Base-by-base conservation (phyloP, 768 basidiomycete species). In the Amanita subjunquillea region DNA sequence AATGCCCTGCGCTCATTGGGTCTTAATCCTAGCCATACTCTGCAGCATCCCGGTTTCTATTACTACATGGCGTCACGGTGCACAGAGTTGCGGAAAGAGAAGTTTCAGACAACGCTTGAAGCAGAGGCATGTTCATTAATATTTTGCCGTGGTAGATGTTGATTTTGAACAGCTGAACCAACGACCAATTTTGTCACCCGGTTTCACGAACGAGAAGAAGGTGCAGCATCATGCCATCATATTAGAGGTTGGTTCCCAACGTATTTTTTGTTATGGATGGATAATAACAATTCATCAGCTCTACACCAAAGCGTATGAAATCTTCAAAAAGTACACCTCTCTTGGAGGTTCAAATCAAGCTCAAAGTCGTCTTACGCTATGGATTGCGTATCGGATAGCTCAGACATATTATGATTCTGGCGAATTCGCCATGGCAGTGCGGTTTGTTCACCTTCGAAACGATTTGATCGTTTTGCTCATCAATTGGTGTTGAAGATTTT, bases 31-130 rank as follows among this genome's bases (percentile, higher is more conserved):
- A 80, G 78, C 38, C 83, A 86, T 58, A 82, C 87, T 0, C 66
- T 98, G 45, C 91, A 93, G 62, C 91, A 94, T 62, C 86, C 95
- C 0, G 94, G 92, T 0, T 92, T 85, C 64, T 95, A 94, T 62
- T 96, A 91, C 67, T 87, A 88, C 60, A 82, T 87, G 69, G 89
- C 94, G 0, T 95, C 90, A 0, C 74, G 78, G 39, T 94, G 90
- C 61, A 91, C 91, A 0, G 86, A 94, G 59, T 74, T 80, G 56
- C 72, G 95, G 25, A 69, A 83, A 37, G 75, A 79, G 57, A 73
- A 84, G 29, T 98, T 85, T 63, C 56, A 85, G 48, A 70, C 72
- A 15, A 76, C 78, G 13, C 49, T 80, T 8, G 76, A 82, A 25
- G 71, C 71, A 8, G 82, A 87, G 70, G 85, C 83, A 39, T 55